These are phyloP conservation scores for Schizophyllum commune DNA, from an alignment of 1,284 basidiomycete species.

Conservation along the genomic window DNA sequence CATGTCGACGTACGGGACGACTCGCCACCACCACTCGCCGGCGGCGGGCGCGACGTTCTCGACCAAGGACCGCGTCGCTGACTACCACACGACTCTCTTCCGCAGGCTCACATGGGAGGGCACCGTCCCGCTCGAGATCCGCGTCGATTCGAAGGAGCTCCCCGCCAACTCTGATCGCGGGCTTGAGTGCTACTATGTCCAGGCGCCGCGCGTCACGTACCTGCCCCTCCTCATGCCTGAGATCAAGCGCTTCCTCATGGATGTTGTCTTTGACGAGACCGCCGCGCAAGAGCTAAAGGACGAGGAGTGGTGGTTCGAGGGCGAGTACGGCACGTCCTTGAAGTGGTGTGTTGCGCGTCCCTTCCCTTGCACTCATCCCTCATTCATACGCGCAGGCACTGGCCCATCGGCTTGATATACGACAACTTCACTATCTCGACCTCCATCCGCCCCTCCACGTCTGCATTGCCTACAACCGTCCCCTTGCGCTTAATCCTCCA, in stretches of 20 bases:
- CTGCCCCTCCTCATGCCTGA: constrained; percentile 85
- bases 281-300: constrained; percentile 67
- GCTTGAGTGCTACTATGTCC: constrained; percentile 78
- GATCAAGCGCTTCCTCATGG: constrained; percentile 76
- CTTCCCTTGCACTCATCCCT: constrained; percentile 2
- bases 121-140: constrained; percentile 77
- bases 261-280: constrained; percentile 82
- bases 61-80: constrained; percentile 39
- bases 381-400: constrained; percentile 65
- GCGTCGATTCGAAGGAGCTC: constrained; percentile 77
- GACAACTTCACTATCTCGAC: constrained; percentile 68
- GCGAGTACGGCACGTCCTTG: constrained; percentile 61
- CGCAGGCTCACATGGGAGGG: constrained; percentile 80
- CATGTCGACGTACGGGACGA: constrained; percentile 57
- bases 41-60: constrained; percentile 29
- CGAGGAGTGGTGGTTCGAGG: constrained; percentile 94
- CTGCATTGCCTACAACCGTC: constrained; percentile 30
- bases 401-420: constrained; percentile 90
- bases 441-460: constrained; percentile 40
- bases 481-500: constrained; percentile 80
- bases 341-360: constrained; percentile 60
- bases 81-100: constrained; percentile 64
- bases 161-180: constrained; percentile 82
- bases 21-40: constrained; percentile 45
- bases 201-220: constrained; percentile 86